A percentile compares a stretch with the other conserved stretches of the same genome.
phyloP scores from a whole-genome alignment of 257 asterid species.

The Lycium ferocissimum region DNA sequence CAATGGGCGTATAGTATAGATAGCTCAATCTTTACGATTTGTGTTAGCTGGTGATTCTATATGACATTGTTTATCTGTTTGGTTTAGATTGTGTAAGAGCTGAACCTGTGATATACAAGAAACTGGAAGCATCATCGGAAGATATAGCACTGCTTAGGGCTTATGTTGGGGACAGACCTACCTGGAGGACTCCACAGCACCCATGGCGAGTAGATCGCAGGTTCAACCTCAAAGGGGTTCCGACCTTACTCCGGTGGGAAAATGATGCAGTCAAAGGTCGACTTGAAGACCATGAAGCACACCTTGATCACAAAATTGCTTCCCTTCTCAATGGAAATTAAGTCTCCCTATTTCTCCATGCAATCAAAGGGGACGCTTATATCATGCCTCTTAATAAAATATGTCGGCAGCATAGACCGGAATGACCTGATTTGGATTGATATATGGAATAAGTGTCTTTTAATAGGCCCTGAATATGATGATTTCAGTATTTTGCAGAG shows the following conservation, averaged over 20 bases:
- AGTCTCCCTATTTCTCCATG: not conserved
- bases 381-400: not conserved
- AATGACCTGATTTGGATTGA: not conserved
- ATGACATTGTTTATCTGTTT: not conserved
- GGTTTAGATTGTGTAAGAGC: slow-evolving; percentile 87
- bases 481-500: no score
- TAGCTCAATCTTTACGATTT: not conserved
- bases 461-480: not conserved
- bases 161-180: slow-evolving; percentile 90
- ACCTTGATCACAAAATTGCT: slow-evolving; percentile 62
- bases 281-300: slow-evolving; percentile 92
- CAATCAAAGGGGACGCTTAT: not conserved
- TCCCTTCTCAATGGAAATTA: slow-evolving; percentile 54
- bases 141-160: slow-evolving; percentile 77
- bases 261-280: slow-evolving; percentile 62
- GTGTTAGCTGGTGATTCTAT: not conserved
- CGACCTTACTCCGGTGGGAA: slow-evolving; percentile 87
- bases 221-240: slow-evolving; percentile 83
- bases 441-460: not conserved
- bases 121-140: slow-evolving; percentile 70
- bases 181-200: slow-evolving; percentile 84
- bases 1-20: not conserved
- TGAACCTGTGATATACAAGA: slow-evolving; percentile 90
- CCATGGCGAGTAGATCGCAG: slow-evolving; percentile 76
- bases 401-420: not conserved